Evolutionary conservation across 441 rosid species (phyloP).

Genomic region (Kokia cookei): DNA sequence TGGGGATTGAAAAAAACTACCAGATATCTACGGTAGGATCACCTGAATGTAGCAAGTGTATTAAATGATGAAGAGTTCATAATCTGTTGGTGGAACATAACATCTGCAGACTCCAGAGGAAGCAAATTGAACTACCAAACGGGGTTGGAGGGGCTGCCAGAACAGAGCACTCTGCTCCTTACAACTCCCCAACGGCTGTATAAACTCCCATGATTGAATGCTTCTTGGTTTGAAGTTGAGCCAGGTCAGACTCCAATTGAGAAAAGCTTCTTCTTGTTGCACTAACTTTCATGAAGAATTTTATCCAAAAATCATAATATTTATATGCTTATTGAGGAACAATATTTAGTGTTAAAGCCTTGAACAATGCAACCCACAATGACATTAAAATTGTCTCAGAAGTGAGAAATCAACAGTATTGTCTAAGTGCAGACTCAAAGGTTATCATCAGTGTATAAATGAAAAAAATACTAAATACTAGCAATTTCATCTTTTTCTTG

Average conservation of each 20-base stretch:
- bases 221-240: neutral
- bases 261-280: neutral
- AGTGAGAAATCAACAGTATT: neutral
- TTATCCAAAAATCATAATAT: neutral
- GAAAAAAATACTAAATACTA: neutral
- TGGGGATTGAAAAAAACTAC: slow-evolving; percentile 3
- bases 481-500: slow-evolving; percentile 35
- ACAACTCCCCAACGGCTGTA: neutral
- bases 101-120: neutral
- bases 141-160: neutral
- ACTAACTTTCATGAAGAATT: neutral
- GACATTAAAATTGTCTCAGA: neutral
- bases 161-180: neutral
- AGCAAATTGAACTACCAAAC: neutral
- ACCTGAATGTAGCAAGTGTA: neutral
- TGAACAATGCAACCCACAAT: neutral
- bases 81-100: slow-evolving; percentile 13
- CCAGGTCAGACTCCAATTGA: too few species aligned
- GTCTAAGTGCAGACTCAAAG: neutral
- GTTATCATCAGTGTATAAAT: neutral
- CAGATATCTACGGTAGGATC: neutral
- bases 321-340: neutral
- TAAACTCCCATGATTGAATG: neutral
- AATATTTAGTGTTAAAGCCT: neutral
- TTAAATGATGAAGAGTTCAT: neutral